Percentiles rank a stretch among this genome's conserved stretches.
Evolutionary conservation across 176 grass and related monocot genomes (phyloP).

Genomic region (Triticum dicoccoides): DNA sequence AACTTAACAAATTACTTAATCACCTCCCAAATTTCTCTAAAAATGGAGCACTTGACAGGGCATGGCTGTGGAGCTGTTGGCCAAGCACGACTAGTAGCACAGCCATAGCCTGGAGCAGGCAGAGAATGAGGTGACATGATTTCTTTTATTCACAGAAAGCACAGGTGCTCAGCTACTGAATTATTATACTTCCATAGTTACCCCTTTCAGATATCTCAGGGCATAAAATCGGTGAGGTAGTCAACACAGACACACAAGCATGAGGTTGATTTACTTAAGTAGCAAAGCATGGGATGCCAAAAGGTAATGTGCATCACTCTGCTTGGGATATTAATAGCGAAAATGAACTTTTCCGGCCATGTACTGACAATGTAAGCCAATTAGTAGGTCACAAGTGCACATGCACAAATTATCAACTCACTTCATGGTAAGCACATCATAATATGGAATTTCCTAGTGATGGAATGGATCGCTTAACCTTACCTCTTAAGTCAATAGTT

Average conservation of each 20-base stretch:
- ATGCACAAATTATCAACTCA: not conserved
- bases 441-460: slow-evolving; percentile 3
- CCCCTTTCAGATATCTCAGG: not conserved
- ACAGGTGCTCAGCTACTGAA: not conserved
- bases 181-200: not conserved
- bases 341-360: not conserved
- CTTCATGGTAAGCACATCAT: slow-evolving; percentile 1
- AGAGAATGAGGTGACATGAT: not conserved
- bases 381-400: slow-evolving; percentile 4
- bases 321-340: not conserved
- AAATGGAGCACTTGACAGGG: not conserved
- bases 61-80: not conserved
- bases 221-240: not conserved
- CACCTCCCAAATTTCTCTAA: not conserved
- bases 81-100: not conserved
- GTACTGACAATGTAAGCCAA: not conserved
- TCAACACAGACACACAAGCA: not conserved
- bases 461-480: not conserved
- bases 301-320: not conserved
- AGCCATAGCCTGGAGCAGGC: not conserved
- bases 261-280: slow-evolving; percentile 8
- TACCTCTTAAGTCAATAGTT: slow-evolving; percentile 26
- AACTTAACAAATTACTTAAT: not conserved
- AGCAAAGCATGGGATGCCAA: not conserved
- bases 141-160: not conserved